phyloP scores from a whole-genome alignment of 1,284 basidiomycete genomes.

The Polyporus tsugae region DNA sequence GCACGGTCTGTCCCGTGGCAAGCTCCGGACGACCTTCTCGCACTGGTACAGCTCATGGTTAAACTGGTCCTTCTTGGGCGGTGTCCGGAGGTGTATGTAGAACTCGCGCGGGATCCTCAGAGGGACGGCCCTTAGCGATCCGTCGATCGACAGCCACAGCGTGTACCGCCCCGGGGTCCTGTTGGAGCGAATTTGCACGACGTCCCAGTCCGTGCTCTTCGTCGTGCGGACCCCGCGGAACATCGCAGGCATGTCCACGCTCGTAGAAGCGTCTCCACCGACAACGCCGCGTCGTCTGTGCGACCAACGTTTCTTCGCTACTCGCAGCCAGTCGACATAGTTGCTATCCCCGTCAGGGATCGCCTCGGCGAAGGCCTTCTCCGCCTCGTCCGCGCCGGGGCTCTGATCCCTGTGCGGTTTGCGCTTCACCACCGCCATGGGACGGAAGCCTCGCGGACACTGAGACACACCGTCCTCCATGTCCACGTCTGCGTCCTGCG shows the following conservation, averaged over 20 bases:
- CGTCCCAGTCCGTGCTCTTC: constrained; percentile 86
- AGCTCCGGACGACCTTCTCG: constrained; percentile 78
- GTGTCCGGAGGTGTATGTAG: constrained; percentile 88
- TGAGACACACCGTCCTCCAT: constrained; percentile 68
- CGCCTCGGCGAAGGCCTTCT: constrained; percentile 40
- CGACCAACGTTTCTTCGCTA: constrained; percentile 86
- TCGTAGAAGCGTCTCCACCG: constrained; percentile 45
- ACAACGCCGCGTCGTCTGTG: constrained; percentile 45
- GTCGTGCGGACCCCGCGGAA: constrained; percentile 78
- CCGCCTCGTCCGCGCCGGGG: constrained; percentile 50
- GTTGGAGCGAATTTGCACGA: constrained; percentile 89
- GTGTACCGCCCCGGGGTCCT: constrained; percentile 85
- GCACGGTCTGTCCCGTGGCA: constrained; percentile 85
- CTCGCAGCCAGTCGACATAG: constrained; percentile 76
- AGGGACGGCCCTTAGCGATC: constrained; percentile 81
- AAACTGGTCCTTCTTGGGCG: constrained; percentile 71
- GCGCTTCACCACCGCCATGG: constrained; percentile 63
- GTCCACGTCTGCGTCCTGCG: constrained; percentile 52
- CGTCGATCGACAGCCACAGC: constrained; percentile 90
- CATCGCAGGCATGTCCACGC: constrained; percentile 71
- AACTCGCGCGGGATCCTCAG: constrained; percentile 92
- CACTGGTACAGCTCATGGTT: constrained; percentile 73
- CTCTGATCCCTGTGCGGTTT: constrained; percentile 51
- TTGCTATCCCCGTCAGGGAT: constrained; percentile 76
- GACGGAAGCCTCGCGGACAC: constrained; percentile 44